Evolutionary conservation across 2,329 filamentous ascomycete genomes (phyloP).

Genomic region (Dothideomycetes sp.): DNA sequence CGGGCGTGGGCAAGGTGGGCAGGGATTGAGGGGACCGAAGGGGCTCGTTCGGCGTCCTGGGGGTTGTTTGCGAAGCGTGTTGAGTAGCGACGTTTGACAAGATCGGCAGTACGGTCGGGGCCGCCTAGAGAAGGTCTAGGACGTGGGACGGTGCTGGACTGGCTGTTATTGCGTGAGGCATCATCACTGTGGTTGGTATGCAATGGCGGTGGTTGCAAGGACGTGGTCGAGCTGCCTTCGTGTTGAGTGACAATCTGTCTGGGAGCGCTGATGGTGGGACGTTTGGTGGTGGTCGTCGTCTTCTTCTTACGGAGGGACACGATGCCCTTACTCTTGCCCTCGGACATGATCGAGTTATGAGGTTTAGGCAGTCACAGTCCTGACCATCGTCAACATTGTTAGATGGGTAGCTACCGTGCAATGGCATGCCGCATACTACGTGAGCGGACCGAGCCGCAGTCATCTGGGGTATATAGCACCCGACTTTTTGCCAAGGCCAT

Average conservation of each 20-base stretch:
- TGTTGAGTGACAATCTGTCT: constrained; percentile 39
- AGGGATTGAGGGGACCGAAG: constrained; percentile 49
- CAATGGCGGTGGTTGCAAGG: neutral
- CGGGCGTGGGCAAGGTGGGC: constrained; percentile 45
- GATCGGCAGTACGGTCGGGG: constrained; percentile 55
- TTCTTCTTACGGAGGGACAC: constrained; percentile 56
- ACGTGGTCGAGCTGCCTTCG: constrained; percentile 8
- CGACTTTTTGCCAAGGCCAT: too few relatives aligned
- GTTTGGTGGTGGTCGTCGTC: constrained; percentile 37
- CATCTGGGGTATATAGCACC: too few relatives aligned
- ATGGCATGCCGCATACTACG: too few relatives aligned
- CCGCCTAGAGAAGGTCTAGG: constrained; percentile 30
- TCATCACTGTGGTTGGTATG: neutral
- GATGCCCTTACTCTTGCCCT: constrained; percentile 20
- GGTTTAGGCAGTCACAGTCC: neutral
- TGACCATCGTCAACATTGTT: neutral
- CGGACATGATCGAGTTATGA: constrained; percentile 32
- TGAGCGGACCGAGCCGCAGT: too few relatives aligned
- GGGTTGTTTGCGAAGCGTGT: constrained; percentile 68
- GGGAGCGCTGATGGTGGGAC: constrained; percentile 51
- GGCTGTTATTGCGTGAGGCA: constrained; percentile 7
- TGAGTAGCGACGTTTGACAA: constrained; percentile 92
- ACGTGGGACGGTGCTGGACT: constrained; percentile 20
- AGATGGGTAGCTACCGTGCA: too few relatives aligned
- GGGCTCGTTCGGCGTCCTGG: constrained; percentile 52